phyloP scores from a whole-genome alignment of 2,329 filamentous ascomycete genomes.

The Colletotrichum euphorbiae region DNA sequence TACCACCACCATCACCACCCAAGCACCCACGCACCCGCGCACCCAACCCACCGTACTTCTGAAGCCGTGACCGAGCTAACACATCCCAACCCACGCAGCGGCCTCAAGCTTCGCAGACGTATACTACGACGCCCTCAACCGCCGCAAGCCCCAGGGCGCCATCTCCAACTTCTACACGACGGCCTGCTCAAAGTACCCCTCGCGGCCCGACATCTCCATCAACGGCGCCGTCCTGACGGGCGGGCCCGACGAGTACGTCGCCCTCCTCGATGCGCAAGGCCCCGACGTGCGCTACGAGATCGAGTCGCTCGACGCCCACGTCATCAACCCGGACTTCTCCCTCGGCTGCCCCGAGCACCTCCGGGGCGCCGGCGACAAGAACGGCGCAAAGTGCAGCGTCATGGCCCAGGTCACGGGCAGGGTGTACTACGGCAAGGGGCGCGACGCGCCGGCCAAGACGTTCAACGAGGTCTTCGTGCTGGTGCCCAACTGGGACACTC shows the following conservation, averaged over 20 bases:
- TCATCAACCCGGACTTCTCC: slow-evolving; percentile 76
- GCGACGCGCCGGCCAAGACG: slow-evolving; percentile 71
- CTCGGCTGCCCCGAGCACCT: slow-evolving; percentile 65
- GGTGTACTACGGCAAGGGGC: slow-evolving; percentile 74
- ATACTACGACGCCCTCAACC: slow-evolving; percentile 82
- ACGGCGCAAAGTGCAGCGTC: slow-evolving; percentile 73
- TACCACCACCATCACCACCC: slow-evolving; percentile 21
- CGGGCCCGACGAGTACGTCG: slow-evolving; percentile 71
- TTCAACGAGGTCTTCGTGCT: slow-evolving; percentile 87
- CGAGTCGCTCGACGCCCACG: slow-evolving; percentile 80
- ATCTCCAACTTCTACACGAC: slow-evolving; percentile 79
- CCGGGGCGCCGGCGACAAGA: slow-evolving; percentile 55
- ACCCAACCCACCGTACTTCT: neutral
- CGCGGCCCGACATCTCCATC: slow-evolving; percentile 78
- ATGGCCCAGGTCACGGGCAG: slow-evolving; percentile 79
- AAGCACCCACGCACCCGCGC: slow-evolving; percentile 6
- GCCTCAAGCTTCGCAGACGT: slow-evolving; percentile 77
- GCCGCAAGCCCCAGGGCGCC: slow-evolving; percentile 70
- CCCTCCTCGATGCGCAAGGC: slow-evolving; percentile 74
- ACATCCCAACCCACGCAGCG: slow-evolving; percentile 56
- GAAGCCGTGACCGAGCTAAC: too few species aligned
- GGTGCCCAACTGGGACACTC: slow-evolving; percentile 77
- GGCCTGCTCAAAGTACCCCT: slow-evolving; percentile 62
- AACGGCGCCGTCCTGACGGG: slow-evolving; percentile 78
- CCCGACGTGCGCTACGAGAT: slow-evolving; percentile 74